Percentiles rank a stretch among this genome's conserved stretches.
phyloP scores from a whole-genome alignment of 257 asterid genomes.

The Asclepias syriaca region DNA sequence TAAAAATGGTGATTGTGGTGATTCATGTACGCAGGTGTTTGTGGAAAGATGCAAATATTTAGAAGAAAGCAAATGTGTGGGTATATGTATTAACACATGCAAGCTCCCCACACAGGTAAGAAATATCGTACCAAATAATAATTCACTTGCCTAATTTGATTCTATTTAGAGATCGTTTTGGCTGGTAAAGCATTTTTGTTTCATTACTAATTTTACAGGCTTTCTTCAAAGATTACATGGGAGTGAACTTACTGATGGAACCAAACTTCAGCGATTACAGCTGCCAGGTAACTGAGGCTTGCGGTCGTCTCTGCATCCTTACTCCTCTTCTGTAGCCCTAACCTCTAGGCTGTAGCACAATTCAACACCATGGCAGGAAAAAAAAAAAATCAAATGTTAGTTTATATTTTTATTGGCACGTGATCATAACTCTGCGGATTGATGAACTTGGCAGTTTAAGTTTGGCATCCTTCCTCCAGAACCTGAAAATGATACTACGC shows the following conservation, averaged over 20 bases:
- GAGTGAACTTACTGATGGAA: constrained; percentile 78
- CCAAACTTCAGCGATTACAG: constrained; percentile 77
- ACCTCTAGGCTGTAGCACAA: neutral
- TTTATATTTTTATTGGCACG: neutral
- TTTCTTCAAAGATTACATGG: constrained; percentile 79
- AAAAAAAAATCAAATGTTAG: neutral
- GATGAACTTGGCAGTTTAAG: constrained; percentile 46
- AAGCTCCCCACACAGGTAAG: constrained; percentile 88
- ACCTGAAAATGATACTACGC: constrained; percentile 47
- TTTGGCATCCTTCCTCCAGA: constrained; percentile 70
- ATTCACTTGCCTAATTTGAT: neutral
- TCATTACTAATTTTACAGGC: constrained; percentile 23
- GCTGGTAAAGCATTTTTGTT: neutral
- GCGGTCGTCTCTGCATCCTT: neutral
- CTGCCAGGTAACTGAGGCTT: constrained; percentile 56
- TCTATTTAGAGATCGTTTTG: neutral
- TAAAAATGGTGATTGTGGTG: neutral
- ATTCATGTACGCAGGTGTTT: constrained; percentile 40
- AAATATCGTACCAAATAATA: neutral
- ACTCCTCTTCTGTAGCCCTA: neutral
- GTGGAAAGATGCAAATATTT: constrained; percentile 91
- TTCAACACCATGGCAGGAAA: neutral
- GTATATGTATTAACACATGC: constrained; percentile 78
- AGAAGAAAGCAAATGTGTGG: constrained; percentile 90
- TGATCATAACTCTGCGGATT: neutral